phyloP scores from a whole-genome alignment of 257 asterid genomes.

The Solanum sejunctum region DNA sequence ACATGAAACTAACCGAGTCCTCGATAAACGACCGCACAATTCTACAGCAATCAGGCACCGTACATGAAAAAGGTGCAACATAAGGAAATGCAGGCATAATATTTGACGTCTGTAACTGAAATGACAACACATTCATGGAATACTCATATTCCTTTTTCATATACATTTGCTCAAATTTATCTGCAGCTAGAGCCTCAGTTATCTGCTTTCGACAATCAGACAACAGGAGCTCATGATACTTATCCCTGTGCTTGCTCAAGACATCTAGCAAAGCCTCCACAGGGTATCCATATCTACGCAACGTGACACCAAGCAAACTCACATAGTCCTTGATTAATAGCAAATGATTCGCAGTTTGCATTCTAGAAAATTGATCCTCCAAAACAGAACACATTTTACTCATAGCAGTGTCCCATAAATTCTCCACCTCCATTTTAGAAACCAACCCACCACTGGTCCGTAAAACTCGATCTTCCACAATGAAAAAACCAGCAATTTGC shows the following conservation, averaged over 20 bases:
- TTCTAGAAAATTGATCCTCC: constrained; percentile 95
- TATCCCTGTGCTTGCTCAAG: constrained; percentile 86
- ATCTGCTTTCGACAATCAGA: constrained; percentile 91
- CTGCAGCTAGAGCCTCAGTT: constrained; percentile 76
- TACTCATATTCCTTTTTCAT: constrained; percentile 97
- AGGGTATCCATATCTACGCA: constrained; percentile 85
- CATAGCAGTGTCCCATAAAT: constrained; percentile 95
- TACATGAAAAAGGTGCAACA: constrained; percentile 86
- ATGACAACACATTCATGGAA: constrained; percentile 81
- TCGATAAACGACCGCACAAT: constrained; percentile 86
- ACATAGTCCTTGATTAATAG: constrained; percentile 92
- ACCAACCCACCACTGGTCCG: constrained; percentile 90
- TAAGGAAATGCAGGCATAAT: constrained; percentile 95
- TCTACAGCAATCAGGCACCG: constrained; percentile 95
- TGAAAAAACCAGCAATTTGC: constrained; percentile 91
- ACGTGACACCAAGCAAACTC: constrained; percentile 85
- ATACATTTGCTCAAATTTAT: constrained; percentile 94
- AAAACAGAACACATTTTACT: constrained; percentile 91
- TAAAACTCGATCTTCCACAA: constrained; percentile 87
- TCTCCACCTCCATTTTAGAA: constrained; percentile 83
- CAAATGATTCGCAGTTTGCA: constrained; percentile 98
- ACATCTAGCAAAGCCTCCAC: constrained; percentile 89
- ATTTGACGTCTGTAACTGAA: constrained; percentile 88
- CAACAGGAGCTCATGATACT: constrained; percentile 79
- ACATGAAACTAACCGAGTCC: constrained; percentile 94